Evolutionary conservation across 176 grass and related monocot species (phyloP).

Genomic region (Phoenix roebelenii): DNA sequence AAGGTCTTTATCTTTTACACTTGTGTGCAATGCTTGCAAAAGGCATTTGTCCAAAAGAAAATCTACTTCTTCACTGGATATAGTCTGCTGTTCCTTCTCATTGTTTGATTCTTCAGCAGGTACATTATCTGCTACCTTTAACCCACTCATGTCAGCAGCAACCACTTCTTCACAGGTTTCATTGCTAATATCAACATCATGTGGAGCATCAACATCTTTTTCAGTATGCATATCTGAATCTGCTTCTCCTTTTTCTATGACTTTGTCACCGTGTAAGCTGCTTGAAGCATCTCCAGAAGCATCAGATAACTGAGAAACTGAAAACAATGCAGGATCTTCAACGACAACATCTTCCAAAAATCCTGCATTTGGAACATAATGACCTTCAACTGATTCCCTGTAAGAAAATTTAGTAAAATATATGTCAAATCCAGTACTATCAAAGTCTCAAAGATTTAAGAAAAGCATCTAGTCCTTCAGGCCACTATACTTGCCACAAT

Average conservation of each 20-base stretch:
- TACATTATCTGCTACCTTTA: slow-evolving; percentile 45
- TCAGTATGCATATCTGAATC: slow-evolving; percentile 21
- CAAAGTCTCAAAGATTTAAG: neutral
- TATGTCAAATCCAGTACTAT: neutral
- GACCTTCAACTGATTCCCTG: slow-evolving; percentile 74
- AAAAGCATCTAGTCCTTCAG: neutral
- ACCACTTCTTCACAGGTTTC: slow-evolving; percentile 41
- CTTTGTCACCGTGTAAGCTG: slow-evolving; percentile 12
- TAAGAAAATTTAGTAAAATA: neutral
- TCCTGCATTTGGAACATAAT: slow-evolving; percentile 85
- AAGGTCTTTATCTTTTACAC: slow-evolving; percentile 77
- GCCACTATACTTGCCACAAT: slow-evolving; percentile 60
- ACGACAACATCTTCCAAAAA: slow-evolving; percentile 82
- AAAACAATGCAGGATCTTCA: slow-evolving; percentile 61
- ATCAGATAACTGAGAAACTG: slow-evolving; percentile 27
- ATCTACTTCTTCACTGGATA: slow-evolving; percentile 79
- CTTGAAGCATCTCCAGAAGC: slow-evolving; percentile 27
- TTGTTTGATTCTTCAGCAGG: slow-evolving; percentile 28
- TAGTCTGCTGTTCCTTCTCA: slow-evolving; percentile 50
- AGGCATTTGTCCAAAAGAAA: slow-evolving; percentile 77
- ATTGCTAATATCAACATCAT: slow-evolving; percentile 4
- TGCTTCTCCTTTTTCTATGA: slow-evolving; percentile 19
- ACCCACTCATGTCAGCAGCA: slow-evolving; percentile 25
- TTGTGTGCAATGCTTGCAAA: slow-evolving; percentile 80
- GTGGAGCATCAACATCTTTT: slow-evolving; percentile 14